Conservation (phyloP, 352 stramenopile species). For the Globisporangium viniferum region DNA sequence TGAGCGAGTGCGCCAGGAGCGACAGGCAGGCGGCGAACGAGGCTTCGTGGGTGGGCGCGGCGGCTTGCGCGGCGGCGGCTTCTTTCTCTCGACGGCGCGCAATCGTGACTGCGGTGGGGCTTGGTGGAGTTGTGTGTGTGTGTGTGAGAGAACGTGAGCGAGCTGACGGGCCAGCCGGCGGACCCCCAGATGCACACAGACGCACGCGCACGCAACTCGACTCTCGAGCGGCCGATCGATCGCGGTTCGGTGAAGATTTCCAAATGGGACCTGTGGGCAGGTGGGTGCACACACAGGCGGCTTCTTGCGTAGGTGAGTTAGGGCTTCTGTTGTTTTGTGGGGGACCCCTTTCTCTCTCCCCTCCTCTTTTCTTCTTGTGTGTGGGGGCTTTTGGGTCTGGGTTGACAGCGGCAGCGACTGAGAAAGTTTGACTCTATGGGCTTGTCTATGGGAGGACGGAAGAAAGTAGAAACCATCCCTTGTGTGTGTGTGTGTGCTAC, state of each 20-base stretch:
- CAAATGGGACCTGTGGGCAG: slow-evolving; percentile 5
- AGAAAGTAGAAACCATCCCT: slow-evolving; percentile 13
- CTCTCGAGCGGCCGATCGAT: not conserved
- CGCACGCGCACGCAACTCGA: slow-evolving; percentile 9
- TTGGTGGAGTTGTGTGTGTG: not conserved
- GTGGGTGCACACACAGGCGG: not conserved
- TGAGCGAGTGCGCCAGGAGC: slow-evolving; percentile 18
- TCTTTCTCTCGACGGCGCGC: slow-evolving; percentile 8
- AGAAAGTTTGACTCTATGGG: not conserved
- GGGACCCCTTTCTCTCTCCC: slow-evolving; percentile 1
- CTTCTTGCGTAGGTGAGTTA: not conserved
- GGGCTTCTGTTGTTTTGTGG: not conserved
- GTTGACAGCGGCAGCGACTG: slow-evolving; percentile 1
- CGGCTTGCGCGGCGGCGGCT: not conserved
- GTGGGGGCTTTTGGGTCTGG: not conserved
- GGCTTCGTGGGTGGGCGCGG: not conserved
- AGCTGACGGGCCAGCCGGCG: not conserved
- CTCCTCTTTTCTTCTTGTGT: not conserved
- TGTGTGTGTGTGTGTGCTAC: not conserved
- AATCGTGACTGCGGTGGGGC: slow-evolving; percentile 11
- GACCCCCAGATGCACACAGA: slow-evolving; percentile 2
- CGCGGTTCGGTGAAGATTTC: slow-evolving; percentile 20
- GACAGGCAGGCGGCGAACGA: slow-evolving; percentile 2
- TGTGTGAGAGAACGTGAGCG: not conserved
- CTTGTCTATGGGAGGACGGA: slow-evolving; percentile 3